phyloP scores from a whole-genome alignment of 305 asterid species.

The Withania somnifera region DNA sequence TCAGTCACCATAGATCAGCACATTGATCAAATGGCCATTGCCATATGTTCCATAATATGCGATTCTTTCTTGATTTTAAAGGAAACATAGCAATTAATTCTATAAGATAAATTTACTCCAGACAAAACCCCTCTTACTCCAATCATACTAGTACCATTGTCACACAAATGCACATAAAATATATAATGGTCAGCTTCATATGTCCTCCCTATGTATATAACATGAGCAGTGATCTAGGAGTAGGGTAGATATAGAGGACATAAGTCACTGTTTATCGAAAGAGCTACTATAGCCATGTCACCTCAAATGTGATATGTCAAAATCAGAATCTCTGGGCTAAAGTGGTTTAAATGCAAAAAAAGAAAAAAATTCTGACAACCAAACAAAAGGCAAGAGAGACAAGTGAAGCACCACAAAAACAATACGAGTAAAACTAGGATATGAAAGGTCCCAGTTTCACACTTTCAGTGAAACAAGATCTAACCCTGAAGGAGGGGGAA shows the following conservation, averaged over 20 bases:
- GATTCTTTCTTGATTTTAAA: neutral
- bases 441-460: conserved; percentile 2
- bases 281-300: conserved; percentile 21
- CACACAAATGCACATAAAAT: neutral
- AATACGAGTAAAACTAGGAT: conserved; percentile 1
- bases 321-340: conserved; percentile 39
- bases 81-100: neutral
- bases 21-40: neutral
- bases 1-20: neutral
- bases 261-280: conserved; percentile 6
- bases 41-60: neutral
- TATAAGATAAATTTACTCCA: neutral
- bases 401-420: conserved; percentile 15
- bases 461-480: neutral
- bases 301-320: conserved; percentile 34
- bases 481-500: neutral
- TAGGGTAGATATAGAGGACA: conserved; percentile 11
- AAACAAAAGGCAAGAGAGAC: conserved; percentile 17
- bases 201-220: neutral
- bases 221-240: neutral
- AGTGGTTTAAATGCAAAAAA: conserved; percentile 14
- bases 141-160: neutral
- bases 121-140: neutral
- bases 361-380: conserved; percentile 23
- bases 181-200: neutral